These are phyloP conservation scores for Suillus subalutaceus DNA, from an alignment of 768 basidiomycete species.

Conservation along the genomic window DNA sequence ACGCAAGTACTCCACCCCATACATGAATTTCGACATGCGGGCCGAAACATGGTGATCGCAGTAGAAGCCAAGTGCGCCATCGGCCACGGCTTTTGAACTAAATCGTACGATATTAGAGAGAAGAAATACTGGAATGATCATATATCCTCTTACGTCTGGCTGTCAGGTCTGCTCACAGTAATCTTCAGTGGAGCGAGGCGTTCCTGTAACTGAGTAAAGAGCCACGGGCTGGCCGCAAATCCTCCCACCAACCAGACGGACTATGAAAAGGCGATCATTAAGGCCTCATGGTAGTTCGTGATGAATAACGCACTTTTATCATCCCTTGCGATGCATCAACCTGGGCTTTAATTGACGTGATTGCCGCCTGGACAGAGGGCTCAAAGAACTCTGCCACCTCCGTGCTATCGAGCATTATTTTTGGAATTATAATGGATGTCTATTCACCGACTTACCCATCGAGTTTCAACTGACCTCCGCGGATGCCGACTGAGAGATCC, in stretches of 20 bases:
- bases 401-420: slow-evolving; percentile 24
- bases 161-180: slow-evolving; percentile 74
- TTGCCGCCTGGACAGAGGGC: slow-evolving; percentile 75
- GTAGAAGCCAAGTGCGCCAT: slow-evolving; percentile 84
- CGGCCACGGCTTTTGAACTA: slow-evolving; percentile 84
- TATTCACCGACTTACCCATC: slow-evolving; percentile 52
- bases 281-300: slow-evolving; percentile 6
- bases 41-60: slow-evolving; percentile 85
- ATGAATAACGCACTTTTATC: slow-evolving; percentile 52
- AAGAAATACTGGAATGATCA: slow-evolving; percentile 11
- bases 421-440: slow-evolving; percentile 26
- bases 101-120: slow-evolving; percentile 13
- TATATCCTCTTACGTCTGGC: slow-evolving; percentile 61
- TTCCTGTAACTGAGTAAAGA: slow-evolving; percentile 75
- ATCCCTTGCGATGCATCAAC: slow-evolving; percentile 68
- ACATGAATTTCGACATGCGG: slow-evolving; percentile 79
- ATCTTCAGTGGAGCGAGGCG: slow-evolving; percentile 58
- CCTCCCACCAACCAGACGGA: slow-evolving; percentile 86
- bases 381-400: slow-evolving; percentile 77
- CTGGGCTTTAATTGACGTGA: slow-evolving; percentile 69
- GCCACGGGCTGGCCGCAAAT: slow-evolving; percentile 82
- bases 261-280: slow-evolving; percentile 36
- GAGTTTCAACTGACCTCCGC: slow-evolving; percentile 71
- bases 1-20: slow-evolving; percentile 79
- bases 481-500: slow-evolving; percentile 68